A percentile compares a stretch with the other conserved stretches of the same genome.
phyloP scores from a whole-genome alignment of 257 asterid species.

The Lycium barbarum region DNA sequence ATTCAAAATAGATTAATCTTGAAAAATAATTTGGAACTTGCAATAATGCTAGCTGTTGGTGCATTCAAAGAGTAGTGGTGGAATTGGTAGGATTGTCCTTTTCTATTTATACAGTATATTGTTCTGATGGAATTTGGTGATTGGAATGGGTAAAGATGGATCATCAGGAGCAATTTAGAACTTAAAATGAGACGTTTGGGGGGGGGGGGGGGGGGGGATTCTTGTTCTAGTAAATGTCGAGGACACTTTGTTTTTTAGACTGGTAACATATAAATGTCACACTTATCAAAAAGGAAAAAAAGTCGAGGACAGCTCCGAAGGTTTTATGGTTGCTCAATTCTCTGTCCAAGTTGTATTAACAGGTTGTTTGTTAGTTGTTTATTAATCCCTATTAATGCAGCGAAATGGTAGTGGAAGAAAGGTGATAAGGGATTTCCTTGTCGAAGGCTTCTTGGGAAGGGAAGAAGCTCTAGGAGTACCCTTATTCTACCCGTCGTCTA shows the following conservation, averaged over 20 bases:
- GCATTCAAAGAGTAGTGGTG: not conserved
- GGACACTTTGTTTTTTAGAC: not conserved
- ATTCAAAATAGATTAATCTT: not conserved
- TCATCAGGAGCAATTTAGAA: not conserved
- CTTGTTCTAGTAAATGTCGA: not conserved
- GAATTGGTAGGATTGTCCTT: not conserved
- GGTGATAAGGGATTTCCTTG: not conserved
- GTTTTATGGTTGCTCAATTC: constrained; percentile 20
- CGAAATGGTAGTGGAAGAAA: not conserved
- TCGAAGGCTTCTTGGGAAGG: not conserved
- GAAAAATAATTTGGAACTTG: not conserved
- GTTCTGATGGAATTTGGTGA: not conserved
- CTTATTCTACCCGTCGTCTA: not conserved
- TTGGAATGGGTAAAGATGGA: constrained; percentile 10
- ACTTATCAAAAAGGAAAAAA: not conserved
- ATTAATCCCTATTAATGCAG: not conserved
- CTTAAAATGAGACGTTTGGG: not conserved
- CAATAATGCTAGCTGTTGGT: not conserved
- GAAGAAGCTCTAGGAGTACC: not conserved
- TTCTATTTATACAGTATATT: not conserved
- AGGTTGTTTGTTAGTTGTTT: not conserved
- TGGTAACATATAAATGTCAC: no score
- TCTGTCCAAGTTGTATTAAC: constrained; percentile 12
- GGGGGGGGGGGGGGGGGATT: not conserved
- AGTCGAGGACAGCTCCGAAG: not conserved